Evolutionary conservation across 345 rosid species (phyloP).

Genomic region (Jatropha curcas): DNA sequence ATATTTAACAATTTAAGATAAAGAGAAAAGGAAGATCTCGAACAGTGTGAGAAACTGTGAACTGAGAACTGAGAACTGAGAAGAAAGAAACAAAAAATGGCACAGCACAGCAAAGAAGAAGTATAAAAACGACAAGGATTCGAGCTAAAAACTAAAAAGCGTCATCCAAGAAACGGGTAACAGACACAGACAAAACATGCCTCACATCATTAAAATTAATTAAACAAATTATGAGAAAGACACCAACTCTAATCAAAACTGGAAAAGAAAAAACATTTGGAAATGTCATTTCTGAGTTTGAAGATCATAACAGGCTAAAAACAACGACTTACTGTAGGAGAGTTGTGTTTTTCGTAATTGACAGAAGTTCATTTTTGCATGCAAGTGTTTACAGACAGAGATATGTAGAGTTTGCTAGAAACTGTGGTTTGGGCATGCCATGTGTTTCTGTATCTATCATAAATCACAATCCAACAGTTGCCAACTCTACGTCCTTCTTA

Average conservation of each 20-base stretch:
- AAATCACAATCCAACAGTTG: too few relatives aligned
- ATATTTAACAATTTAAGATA: neutral
- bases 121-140: slow-evolving; percentile 48
- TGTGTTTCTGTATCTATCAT: too few relatives aligned
- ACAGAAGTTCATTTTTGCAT: too few relatives aligned
- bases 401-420: too few relatives aligned
- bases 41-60: slow-evolving; percentile 43
- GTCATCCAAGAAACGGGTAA: slow-evolving; percentile 34
- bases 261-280: neutral
- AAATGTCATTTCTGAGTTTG: neutral
- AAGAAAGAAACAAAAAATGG: slow-evolving; percentile 35
- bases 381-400: too few relatives aligned
- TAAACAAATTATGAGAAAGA: neutral
- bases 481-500: too few relatives aligned
- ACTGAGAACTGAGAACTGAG: too few relatives aligned
- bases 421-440: too few relatives aligned
- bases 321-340: too few relatives aligned
- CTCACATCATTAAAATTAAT: slow-evolving; percentile 7
- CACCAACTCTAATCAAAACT: neutral
- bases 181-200: slow-evolving; percentile 18
- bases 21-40: slow-evolving; percentile 22
- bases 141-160: slow-evolving; percentile 35
- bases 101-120: slow-evolving; percentile 29
- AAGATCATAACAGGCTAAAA: too few relatives aligned
- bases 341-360: too few relatives aligned